Percentiles rank a stretch among this genome's conserved stretches.
These are phyloP conservation scores for Pogostemon cablin DNA, from an alignment of 257 asterid genomes.

Conservation along the genomic window DNA sequence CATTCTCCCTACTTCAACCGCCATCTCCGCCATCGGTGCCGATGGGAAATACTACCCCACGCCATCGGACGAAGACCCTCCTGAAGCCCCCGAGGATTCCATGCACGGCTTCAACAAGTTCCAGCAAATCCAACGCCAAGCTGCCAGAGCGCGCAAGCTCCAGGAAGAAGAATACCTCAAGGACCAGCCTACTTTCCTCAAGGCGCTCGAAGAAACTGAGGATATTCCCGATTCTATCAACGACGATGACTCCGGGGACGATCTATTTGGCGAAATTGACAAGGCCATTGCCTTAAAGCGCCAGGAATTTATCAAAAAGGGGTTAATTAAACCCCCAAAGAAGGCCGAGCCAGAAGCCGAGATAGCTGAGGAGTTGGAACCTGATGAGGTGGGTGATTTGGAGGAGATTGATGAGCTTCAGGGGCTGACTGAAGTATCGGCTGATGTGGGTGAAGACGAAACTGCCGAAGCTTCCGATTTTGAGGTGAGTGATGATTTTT, in stretches of 20 bases:
- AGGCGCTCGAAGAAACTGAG: slow-evolving; percentile 80
- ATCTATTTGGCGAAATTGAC: slow-evolving; percentile 91
- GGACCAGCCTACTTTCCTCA: slow-evolving; percentile 64
- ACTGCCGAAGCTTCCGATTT: slow-evolving; percentile 50
- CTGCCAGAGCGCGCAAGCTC: slow-evolving; percentile 64
- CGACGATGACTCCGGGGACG: slow-evolving; percentile 64
- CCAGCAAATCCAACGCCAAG: slow-evolving; percentile 90
- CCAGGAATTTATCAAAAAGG: slow-evolving; percentile 79
- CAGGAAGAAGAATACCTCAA: slow-evolving; percentile 71
- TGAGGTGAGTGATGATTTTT: slow-evolving; percentile 61
- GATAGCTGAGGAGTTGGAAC: slow-evolving; percentile 70
- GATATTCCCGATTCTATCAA: slow-evolving; percentile 39
- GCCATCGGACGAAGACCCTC: slow-evolving; percentile 92
- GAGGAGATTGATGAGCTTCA: slow-evolving; percentile 84
- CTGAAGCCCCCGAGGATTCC: slow-evolving; percentile 93
- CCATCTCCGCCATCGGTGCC: slow-evolving; percentile 70
- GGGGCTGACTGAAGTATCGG: slow-evolving; percentile 53
- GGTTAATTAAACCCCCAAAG: slow-evolving; percentile 66
- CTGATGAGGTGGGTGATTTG: slow-evolving; percentile 88
- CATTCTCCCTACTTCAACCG: slow-evolving; percentile 40
- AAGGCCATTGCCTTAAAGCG: slow-evolving; percentile 87
- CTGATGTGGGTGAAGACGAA: slow-evolving; percentile 52
- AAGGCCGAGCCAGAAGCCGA: slow-evolving; percentile 38
- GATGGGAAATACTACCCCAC: slow-evolving; percentile 81
- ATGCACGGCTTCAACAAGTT: slow-evolving; percentile 93